phyloP scores from a whole-genome alignment of 2,329 filamentous ascomycete genomes.

The Exophiala phaeomuriformis region DNA sequence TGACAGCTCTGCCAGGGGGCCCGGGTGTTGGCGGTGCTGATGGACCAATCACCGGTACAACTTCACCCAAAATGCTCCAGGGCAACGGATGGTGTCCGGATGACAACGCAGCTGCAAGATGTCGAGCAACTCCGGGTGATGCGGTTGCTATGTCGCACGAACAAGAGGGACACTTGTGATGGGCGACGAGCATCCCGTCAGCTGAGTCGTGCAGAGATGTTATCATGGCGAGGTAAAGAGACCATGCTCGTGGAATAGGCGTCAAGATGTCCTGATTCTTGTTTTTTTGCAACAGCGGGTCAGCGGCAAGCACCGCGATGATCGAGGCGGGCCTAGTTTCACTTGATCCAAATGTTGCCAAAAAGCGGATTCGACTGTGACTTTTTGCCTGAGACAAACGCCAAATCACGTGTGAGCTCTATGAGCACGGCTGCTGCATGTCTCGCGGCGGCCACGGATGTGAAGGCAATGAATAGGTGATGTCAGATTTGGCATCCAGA shows the following conservation, averaged over 20 bases:
- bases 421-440: background rate
- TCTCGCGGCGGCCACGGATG: background rate
- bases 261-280: background rate
- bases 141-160: background rate
- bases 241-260: too few relatives aligned
- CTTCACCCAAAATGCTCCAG: conserved; percentile 3
- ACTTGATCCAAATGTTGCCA: background rate
- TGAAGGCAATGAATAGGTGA: too few relatives aligned
- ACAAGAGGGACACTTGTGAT: background rate
- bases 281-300: background rate
- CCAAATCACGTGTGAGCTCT: background rate
- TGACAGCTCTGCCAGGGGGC: conserved; percentile 10
- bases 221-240: too few relatives aligned
- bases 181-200: too few relatives aligned
- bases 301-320: background rate
- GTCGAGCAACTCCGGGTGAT: background rate
- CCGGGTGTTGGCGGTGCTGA: background rate
- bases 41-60: background rate
- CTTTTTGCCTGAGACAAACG: background rate
- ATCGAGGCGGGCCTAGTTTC: background rate
- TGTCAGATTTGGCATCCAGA: too few relatives aligned
- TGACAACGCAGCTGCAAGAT: background rate
- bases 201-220: too few relatives aligned
- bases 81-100: conserved; percentile 9
- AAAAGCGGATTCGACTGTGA: background rate